A percentile compares a stretch with the other conserved stretches of the same genome.
Conservation (phyloP, 805 yeast genomes). For the Candida wancherniae region DNA sequence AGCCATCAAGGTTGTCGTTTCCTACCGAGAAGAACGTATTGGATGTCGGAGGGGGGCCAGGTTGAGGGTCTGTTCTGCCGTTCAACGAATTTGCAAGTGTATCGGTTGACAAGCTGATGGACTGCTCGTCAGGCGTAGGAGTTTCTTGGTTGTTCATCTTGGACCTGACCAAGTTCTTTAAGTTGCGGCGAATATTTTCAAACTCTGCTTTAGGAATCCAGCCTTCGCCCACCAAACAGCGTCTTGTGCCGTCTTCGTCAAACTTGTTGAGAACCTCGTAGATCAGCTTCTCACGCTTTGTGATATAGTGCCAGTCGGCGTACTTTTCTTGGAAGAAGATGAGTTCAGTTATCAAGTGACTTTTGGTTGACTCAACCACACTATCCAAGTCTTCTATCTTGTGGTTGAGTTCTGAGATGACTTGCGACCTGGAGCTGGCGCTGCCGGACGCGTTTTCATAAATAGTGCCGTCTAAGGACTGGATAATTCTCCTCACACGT, state of each 20-base stretch:
- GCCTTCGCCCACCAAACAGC: conserved; percentile 67
- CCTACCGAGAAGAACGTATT: conserved; percentile 10
- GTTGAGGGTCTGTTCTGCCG: conserved; percentile 5
- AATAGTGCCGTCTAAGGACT: conserved; percentile 35
- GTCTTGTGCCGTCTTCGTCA: conserved; percentile 62
- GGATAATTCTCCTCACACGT: conserved; percentile 33
- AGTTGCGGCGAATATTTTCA: conserved; percentile 24
- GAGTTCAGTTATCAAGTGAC: conserved; percentile 36
- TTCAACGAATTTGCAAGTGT: conserved; percentile 13
- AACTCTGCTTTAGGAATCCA: conserved; percentile 65
- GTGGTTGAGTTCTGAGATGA: conserved; percentile 28
- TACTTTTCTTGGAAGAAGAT: conserved; percentile 32
- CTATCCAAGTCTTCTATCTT: conserved; percentile 28
- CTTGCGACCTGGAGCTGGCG: conserved; percentile 20
- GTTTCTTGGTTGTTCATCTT: conserved; percentile 14
- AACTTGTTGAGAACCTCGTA: conserved; percentile 59
- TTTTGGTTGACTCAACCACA: conserved; percentile 31
- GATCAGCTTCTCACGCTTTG: conserved; percentile 54
- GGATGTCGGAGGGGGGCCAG: conserved; percentile 7
- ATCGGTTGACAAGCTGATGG: conserved; percentile 14
- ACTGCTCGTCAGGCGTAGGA: conserved; percentile 5
- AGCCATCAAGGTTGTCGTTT: conserved; percentile 20
- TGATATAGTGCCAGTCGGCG: conserved; percentile 26
- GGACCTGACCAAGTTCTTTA: conserved; percentile 43
- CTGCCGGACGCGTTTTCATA: conserved; percentile 35